Conservation (phyloP, 495 filamentous ascomycete species). For the Margaritispora aquatica region DNA sequence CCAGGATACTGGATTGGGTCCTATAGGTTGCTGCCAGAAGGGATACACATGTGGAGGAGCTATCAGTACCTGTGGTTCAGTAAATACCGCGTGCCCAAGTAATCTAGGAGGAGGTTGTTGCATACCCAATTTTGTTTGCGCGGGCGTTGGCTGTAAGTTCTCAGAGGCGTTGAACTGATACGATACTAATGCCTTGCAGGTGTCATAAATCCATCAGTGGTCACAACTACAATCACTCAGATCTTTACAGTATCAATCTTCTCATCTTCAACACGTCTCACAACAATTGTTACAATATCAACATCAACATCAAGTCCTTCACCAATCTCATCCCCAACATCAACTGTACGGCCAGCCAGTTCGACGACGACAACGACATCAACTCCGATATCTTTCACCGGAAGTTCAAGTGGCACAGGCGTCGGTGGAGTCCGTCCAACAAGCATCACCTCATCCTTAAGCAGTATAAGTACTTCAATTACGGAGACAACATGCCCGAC, state of each 20-base stretch:
- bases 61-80: slow-evolving; percentile 55
- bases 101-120: slow-evolving; percentile 82
- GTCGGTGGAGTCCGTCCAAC: slow-evolving; percentile 34
- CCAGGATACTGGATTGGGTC: slow-evolving; percentile 62
- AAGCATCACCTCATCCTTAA: slow-evolving; percentile 17
- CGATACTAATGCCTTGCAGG: slow-evolving; percentile 11
- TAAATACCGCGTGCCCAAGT: slow-evolving; percentile 61
- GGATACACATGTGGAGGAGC: slow-evolving; percentile 62
- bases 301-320: slow-evolving; percentile 10
- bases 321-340: slow-evolving; percentile 1
- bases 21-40: slow-evolving; percentile 79
- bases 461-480: slow-evolving; percentile 11
- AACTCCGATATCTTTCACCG: slow-evolving; percentile 17
- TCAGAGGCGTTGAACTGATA: background rate
- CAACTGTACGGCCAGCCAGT: background rate
- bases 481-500: slow-evolving; percentile 55
- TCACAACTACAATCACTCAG: slow-evolving; percentile 13
- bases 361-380: slow-evolving; percentile 20
- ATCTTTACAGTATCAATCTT: slow-evolving; percentile 22
- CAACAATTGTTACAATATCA: slow-evolving; percentile 21
- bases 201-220: slow-evolving; percentile 31
- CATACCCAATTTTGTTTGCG: slow-evolving; percentile 71
- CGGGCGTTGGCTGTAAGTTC: slow-evolving; percentile 67
- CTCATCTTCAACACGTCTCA: slow-evolving; percentile 19
- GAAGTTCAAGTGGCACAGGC: slow-evolving; percentile 16